Percentiles rank a stretch among this genome's conserved stretches.
These are phyloP conservation scores for Ilex asprella DNA, from an alignment of 257 asterid species.

Conservation along the genomic window DNA sequence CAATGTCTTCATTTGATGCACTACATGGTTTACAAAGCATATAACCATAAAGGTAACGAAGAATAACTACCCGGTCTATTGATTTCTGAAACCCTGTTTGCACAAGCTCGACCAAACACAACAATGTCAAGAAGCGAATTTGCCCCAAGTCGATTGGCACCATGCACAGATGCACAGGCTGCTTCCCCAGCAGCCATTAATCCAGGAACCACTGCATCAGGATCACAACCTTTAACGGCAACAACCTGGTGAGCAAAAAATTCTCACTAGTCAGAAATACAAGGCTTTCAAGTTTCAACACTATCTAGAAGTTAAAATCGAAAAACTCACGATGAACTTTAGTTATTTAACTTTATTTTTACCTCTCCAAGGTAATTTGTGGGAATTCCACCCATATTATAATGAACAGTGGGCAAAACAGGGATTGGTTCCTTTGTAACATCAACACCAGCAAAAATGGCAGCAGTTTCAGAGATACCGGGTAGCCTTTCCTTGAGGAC, in stretches of 20 bases:
- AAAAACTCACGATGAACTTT: neutral
- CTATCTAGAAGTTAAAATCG: too few relatives aligned
- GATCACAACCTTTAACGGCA: slow-evolving; percentile 59
- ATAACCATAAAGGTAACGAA: neutral
- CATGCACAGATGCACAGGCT: slow-evolving; percentile 98
- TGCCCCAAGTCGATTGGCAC: slow-evolving; percentile 98
- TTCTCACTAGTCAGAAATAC: slow-evolving; percentile 6
- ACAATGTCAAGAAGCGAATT: slow-evolving; percentile 97
- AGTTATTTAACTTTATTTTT: neutral
- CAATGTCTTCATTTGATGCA: slow-evolving; percentile 10
- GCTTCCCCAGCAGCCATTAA: slow-evolving; percentile 99
- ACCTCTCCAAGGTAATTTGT: slow-evolving; percentile 97
- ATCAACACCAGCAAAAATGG: slow-evolving; percentile 97
- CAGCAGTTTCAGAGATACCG: slow-evolving; percentile 97
- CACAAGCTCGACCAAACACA: slow-evolving; percentile 98
- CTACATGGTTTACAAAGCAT: slow-evolving; percentile 1
- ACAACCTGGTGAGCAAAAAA: slow-evolving; percentile 50
- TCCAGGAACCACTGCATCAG: slow-evolving; percentile 78
- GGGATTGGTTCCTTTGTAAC: slow-evolving; percentile 98
- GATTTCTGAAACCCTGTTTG: slow-evolving; percentile 92
- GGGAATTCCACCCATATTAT: slow-evolving; percentile 99
- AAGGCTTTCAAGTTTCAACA: neutral
- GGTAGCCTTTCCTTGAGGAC: slow-evolving; percentile 98
- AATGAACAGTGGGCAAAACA: slow-evolving; percentile 94
- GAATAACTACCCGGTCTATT: slow-evolving; percentile 53